Evolutionary conservation across 208 protist species (phyloP).

Genomic region (Leptomonas pyrrhocoris): DNA sequence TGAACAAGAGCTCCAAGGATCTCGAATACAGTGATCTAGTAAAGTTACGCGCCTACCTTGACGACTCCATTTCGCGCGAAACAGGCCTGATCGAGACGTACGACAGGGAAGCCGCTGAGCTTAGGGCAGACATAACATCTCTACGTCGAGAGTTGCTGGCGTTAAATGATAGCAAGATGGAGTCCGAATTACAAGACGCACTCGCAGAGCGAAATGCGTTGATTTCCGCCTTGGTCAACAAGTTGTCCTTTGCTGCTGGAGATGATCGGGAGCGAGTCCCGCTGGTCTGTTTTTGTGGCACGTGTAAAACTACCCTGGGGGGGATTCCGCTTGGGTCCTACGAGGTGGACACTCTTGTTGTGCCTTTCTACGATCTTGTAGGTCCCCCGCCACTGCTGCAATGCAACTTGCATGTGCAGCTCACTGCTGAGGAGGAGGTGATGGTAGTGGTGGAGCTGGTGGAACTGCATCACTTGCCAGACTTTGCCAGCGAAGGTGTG

Average conservation of each 20-base stretch:
- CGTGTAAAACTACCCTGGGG: slow-evolving; percentile 46
- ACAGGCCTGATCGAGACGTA: slow-evolving; percentile 21
- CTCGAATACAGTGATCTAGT: slow-evolving; percentile 39
- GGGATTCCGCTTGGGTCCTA: slow-evolving; percentile 42
- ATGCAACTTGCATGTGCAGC: slow-evolving; percentile 39
- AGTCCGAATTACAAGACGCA: slow-evolving; percentile 25
- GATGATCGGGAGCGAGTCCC: not conserved
- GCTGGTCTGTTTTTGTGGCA: slow-evolving; percentile 52
- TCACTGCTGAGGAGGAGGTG: slow-evolving; percentile 37
- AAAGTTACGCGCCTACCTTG: slow-evolving; percentile 28
- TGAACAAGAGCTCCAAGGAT: slow-evolving; percentile 38
- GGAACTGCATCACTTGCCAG: slow-evolving; percentile 51
- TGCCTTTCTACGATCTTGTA: slow-evolving; percentile 44
- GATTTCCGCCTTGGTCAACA: slow-evolving; percentile 21
- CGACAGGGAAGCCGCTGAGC: slow-evolving; percentile 10
- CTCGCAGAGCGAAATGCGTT: slow-evolving; percentile 38
- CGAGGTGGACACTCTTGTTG: slow-evolving; percentile 47
- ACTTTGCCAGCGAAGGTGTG: slow-evolving; percentile 49
- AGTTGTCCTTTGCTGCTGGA: not conserved
- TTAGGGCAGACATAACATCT: slow-evolving; percentile 28
- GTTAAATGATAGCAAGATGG: slow-evolving; percentile 32
- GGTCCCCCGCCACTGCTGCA: slow-evolving; percentile 54
- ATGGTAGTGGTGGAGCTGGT: slow-evolving; percentile 42
- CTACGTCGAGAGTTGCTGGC: slow-evolving; percentile 25
- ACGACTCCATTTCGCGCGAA: slow-evolving; percentile 28